Conservation (phyloP, 768 basidiomycete genomes). For the Phylloporus sp. region DNA sequence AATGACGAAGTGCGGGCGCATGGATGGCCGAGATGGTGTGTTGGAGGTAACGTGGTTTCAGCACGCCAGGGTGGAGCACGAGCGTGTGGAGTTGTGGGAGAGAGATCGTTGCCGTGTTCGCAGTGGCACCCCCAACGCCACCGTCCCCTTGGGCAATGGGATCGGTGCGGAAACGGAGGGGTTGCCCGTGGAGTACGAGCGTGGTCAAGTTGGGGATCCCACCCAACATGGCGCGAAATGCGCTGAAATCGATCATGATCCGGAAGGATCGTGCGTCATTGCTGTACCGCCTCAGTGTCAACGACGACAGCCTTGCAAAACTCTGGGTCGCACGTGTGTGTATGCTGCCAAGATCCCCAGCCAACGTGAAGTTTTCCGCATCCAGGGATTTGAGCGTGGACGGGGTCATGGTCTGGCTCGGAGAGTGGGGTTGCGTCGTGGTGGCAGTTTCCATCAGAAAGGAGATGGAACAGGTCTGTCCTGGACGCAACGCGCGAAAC, state of each 20-base stretch:
- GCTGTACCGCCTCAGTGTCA: conserved; percentile 26
- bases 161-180: conserved; percentile 22
- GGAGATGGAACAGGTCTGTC: conserved; percentile 25
- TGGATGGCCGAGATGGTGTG: conserved; percentile 25
- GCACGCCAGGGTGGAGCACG: conserved; percentile 26
- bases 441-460: conserved; percentile 20
- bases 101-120: conserved; percentile 6
- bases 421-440: background rate
- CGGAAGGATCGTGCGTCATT: conserved; percentile 25
- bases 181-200: conserved; percentile 27
- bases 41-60: conserved; percentile 31
- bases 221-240: conserved; percentile 23
- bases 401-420: background rate
- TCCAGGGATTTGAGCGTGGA: conserved; percentile 25
- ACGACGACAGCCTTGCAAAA: conserved; percentile 21
- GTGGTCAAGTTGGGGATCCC: conserved; percentile 22
- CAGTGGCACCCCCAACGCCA: background rate
- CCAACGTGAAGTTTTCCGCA: conserved; percentile 25
- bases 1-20: conserved; percentile 28
- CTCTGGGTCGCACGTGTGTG: conserved; percentile 10
- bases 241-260: conserved; percentile 26
- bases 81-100: conserved; percentile 28
- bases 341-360: conserved; percentile 17
- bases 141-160: conserved; percentile 1
- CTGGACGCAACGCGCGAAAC: conserved; percentile 28